phyloP scores from a whole-genome alignment of 2,329 filamentous ascomycete species.

The Mariannaea sp. region DNA sequence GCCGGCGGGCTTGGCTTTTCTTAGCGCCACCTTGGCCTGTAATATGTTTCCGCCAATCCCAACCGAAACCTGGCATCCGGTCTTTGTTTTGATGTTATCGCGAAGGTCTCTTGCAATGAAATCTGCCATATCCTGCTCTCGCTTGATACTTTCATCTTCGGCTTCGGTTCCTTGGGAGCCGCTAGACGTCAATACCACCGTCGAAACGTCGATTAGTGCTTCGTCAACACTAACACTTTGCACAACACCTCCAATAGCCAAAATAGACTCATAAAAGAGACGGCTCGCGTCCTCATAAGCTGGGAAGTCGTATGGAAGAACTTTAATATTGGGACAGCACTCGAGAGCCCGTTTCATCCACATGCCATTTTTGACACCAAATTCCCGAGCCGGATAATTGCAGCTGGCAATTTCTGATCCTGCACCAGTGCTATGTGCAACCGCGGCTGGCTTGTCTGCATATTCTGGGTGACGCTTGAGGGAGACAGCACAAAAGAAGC shows the following conservation, averaged over 20 bases:
- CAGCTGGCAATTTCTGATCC: conserved; percentile 97
- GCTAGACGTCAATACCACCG: conserved; percentile 66
- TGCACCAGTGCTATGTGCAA: conserved; percentile 83
- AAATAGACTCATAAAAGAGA: conserved; percentile 83
- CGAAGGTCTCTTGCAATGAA: conserved; percentile 69
- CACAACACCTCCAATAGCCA: conserved; percentile 79
- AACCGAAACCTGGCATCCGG: conserved; percentile 86
- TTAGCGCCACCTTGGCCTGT: conserved; percentile 85
- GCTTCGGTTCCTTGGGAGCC: conserved; percentile 67
- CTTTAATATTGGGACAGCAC: conserved; percentile 81
- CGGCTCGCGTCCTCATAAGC: conserved; percentile 92
- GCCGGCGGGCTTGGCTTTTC: conserved; percentile 92
- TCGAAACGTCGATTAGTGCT: conserved; percentile 83
- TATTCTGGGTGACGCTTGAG: conserved; percentile 76
- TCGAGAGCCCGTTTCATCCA: conserved; percentile 95
- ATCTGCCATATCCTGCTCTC: conserved; percentile 80
- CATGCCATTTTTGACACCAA: conserved; percentile 96
- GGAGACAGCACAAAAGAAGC: conserved; percentile 96
- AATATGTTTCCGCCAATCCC: conserved; percentile 92
- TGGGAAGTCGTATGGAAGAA: conserved; percentile 94
- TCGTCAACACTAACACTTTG: conserved; percentile 98
- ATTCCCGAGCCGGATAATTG: conserved; percentile 87
- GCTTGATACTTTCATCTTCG: conserved; percentile 71
- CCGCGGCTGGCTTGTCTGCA: conserved; percentile 78
- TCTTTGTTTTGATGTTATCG: conserved; percentile 70